Evolutionary conservation across 2,329 filamentous ascomycete species (phyloP), one percentile per base, ranked within the genome.

Genomic region (Macrophomina phaseolina): DNA sequence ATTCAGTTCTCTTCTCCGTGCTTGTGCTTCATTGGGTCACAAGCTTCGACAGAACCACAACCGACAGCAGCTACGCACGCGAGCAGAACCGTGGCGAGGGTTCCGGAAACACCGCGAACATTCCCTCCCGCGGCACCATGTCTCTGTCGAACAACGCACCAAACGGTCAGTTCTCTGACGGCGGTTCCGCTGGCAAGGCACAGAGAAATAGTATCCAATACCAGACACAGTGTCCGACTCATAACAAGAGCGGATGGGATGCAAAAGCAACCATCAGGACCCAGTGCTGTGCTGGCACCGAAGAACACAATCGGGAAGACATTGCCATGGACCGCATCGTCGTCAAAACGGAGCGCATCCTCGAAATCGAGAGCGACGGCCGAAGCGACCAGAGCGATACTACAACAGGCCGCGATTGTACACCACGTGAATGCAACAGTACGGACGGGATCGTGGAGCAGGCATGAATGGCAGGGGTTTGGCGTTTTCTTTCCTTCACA

Each of bases 11-110:
- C 16, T 66, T 61, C 45, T 66, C 64, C 5, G 64, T 61, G 7
- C 53, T 66, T 11, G 55, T 66, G 4, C 64, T 66, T 34, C 55
- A 66, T 45, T 66, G 64, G 64, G 64, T 66, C 36, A 66, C 64
- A 9, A 49, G 52, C 16, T 60, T 61, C 23, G 64, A 66, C 28
- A 23, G 28, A 18, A n/a, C 45, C 28, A 38, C 58, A 32, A 62
- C 42, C 32, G 58, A 62, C 58, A 62, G 58, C 45, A 62, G 32
- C 58, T 62, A 62, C n/a, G 45, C 58, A 11, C 58, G 32, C 45
- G 58, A 62, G 9, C 58, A 28, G 3, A 62, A 62, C 18, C 58
- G 45, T 5, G 49, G 38, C 45, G 32, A 49, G 8, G 42, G 40
- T 16, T 62, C 58, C 5, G 45, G 42, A 4, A 38, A 23, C 18